These are phyloP conservation scores for Plasmodium falciparum DNA, from an alignment of 169 alveolate genomes.

Conservation along the genomic window DNA sequence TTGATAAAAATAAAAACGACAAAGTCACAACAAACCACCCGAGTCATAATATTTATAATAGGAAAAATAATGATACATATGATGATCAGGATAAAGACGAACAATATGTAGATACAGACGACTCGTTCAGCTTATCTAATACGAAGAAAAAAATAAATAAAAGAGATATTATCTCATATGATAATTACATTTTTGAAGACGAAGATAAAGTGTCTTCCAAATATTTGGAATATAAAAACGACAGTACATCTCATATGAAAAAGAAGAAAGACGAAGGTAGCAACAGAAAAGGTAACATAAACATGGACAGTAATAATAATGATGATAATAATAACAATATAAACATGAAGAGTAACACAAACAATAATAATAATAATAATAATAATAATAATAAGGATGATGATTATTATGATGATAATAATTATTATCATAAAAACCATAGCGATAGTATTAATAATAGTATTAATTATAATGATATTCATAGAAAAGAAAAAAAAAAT, in stretches of 20 bases:
- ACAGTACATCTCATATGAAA: neutral
- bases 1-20: constrained; percentile 1
- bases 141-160: neutral
- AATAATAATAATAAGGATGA: neutral
- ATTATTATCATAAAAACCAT: no score
- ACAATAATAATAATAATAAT: neutral
- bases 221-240: neutral
- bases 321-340: neutral
- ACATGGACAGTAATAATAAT: neutral
- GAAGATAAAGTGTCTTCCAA: neutral
- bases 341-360: neutral
- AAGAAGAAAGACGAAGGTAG: neutral
- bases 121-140: neutral
- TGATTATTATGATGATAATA: neutral
- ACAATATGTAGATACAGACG: no score
- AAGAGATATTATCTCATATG: neutral
- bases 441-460: no score
- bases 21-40: neutral
- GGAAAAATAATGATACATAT: no score
- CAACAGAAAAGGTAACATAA: neutral
- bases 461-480: no score
- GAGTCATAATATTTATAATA: no score
- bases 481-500: neutral
- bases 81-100: no score
- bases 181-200: neutral